A percentile compares a stretch with the other conserved stretches of the same genome.
These are phyloP conservation scores for Chalciporus chontae DNA, from an alignment of 768 basidiomycete genomes.

Conservation along the genomic window DNA sequence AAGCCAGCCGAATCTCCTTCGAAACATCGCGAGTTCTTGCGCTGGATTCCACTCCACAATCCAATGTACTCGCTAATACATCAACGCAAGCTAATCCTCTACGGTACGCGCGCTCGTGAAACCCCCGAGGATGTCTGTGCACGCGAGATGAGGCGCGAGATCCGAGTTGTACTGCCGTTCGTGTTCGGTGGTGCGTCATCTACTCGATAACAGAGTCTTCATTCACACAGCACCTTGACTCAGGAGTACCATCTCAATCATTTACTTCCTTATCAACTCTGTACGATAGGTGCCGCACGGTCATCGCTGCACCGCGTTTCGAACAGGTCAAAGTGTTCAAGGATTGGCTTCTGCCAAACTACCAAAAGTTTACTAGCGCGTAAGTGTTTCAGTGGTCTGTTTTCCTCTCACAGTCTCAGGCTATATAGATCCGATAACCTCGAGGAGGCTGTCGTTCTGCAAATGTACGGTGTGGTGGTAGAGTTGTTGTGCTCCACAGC, in stretches of 20 bases:
- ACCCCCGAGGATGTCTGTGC: slow-evolving; percentile 71
- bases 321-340: slow-evolving; percentile 70
- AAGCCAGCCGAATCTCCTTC: slow-evolving; percentile 34
- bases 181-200: slow-evolving; percentile 57
- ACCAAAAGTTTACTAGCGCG: slow-evolving; percentile 52
- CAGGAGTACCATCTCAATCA: slow-evolving; percentile 31
- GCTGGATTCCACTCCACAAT: slow-evolving; percentile 68
- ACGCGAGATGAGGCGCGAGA: slow-evolving; percentile 66
- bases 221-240: slow-evolving; percentile 6
- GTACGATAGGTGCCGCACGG: slow-evolving; percentile 39
- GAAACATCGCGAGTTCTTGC: slow-evolving; percentile 65
- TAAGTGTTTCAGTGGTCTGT: slow-evolving; percentile 23
- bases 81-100: slow-evolving; percentile 66
- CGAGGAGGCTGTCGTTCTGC: slow-evolving; percentile 40
- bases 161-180: slow-evolving; percentile 59
- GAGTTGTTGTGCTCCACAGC: slow-evolving; percentile 59
- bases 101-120: slow-evolving; percentile 65
- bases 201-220: background rate
- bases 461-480: slow-evolving; percentile 53
- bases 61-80: slow-evolving; percentile 55
- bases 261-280: slow-evolving; percentile 39
- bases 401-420: background rate
- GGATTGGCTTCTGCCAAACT: slow-evolving; percentile 72
- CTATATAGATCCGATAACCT: slow-evolving; percentile 25
- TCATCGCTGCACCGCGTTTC: slow-evolving; percentile 59